Conservation (phyloP, 352 stramenopile genomes). For the Phytophthora sansomeana region DNA sequence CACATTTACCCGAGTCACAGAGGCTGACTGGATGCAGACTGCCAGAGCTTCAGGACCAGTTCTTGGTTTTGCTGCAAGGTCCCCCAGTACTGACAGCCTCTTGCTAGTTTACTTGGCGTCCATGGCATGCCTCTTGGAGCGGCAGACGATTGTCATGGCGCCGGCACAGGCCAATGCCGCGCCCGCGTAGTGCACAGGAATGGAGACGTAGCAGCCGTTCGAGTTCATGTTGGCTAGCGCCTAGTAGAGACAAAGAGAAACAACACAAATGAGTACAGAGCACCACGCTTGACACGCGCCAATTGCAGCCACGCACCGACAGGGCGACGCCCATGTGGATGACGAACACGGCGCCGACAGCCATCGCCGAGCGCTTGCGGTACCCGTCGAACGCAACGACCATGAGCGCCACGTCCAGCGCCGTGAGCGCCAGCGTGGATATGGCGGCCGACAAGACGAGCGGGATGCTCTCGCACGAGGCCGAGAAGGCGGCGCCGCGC, state of each 20-base stretch:
- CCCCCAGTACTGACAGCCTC: not conserved
- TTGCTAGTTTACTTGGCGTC: constrained; percentile 34
- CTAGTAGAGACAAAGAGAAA: constrained; percentile 20
- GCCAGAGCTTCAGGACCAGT: too few species aligned
- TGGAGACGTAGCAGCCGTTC: constrained; percentile 81
- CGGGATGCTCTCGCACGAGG: constrained; percentile 75
- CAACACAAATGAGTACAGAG: constrained; percentile 13
- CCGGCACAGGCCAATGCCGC: constrained; percentile 54
- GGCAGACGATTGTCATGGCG: constrained; percentile 53
- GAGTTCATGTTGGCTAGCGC: constrained; percentile 77
- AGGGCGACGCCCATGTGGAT: constrained; percentile 80
- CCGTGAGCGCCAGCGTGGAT: constrained; percentile 77
- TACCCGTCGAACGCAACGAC: constrained; percentile 86
- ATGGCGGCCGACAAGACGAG: constrained; percentile 74
- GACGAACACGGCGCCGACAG: constrained; percentile 62
- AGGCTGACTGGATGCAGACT: not conserved
- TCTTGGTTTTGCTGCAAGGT: not conserved
- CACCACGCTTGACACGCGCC: not conserved
- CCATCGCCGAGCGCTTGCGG: constrained; percentile 61
- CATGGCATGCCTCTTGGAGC: constrained; percentile 46
- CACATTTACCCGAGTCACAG: constrained; percentile 26
- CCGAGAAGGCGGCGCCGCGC: constrained; percentile 77
- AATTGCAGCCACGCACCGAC: constrained; percentile 52
- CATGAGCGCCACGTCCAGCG: constrained; percentile 85
- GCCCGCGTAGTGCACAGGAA: constrained; percentile 79